Evolutionary conservation across 169 alveolate species (phyloP).

Genomic region (Plasmodium berghei): DNA sequence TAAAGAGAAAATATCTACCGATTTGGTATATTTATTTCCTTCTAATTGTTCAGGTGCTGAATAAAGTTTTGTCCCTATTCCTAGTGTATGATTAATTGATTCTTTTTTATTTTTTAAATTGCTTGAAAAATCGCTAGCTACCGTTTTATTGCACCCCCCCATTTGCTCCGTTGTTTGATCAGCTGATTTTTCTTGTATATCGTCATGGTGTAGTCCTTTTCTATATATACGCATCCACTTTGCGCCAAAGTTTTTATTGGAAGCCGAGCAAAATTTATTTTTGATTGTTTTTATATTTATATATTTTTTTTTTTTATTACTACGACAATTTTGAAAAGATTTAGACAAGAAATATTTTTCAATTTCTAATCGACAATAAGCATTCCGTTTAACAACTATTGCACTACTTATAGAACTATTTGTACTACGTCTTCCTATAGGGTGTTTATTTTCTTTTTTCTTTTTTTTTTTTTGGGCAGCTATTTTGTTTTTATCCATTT

Average conservation of each 20-base stretch:
- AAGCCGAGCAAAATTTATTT: not conserved
- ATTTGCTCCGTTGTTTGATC: too few species aligned
- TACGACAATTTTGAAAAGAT: not conserved
- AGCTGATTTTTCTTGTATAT: too few species aligned
- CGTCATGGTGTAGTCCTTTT: too few species aligned
- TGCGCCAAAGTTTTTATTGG: too few species aligned
- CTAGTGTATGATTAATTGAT: constrained; percentile 65
- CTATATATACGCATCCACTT: too few species aligned
- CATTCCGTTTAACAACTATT: not conserved
- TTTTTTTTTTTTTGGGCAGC: not conserved
- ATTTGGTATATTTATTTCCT: constrained; percentile 70
- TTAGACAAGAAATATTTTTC: not conserved
- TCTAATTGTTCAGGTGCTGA: constrained; percentile 83
- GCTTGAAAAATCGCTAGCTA: not conserved
- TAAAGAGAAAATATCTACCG: constrained; percentile 81
- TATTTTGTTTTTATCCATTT: not conserved
- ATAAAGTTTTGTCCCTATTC: constrained; percentile 80
- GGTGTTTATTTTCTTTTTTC: not conserved
- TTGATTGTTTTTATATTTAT: not conserved
- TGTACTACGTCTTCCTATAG: not conserved
- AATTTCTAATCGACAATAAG: not conserved
- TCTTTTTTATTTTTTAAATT: not conserved
- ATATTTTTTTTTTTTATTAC: not conserved
- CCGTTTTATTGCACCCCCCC: not conserved
- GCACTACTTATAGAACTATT: not conserved